These are phyloP conservation scores for Torulaspora pretoriensis DNA, from an alignment of 1,139 yeast genomes.

Conservation along the genomic window DNA sequence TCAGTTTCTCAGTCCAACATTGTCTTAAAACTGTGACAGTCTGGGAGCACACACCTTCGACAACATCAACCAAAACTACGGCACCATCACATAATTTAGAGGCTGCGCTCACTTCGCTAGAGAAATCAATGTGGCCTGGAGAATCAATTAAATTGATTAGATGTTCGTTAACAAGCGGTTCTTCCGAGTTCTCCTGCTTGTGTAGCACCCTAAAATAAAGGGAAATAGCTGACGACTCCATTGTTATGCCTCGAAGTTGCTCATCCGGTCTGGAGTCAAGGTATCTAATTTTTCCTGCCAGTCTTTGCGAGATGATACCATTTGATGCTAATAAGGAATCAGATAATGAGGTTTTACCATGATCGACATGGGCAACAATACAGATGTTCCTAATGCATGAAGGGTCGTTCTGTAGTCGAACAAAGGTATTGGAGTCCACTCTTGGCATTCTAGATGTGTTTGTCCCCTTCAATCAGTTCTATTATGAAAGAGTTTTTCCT, in stretches of 20 bases:
- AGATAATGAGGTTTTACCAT: slow-evolving; percentile 93
- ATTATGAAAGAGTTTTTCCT: background rate
- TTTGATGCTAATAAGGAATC: slow-evolving; percentile 91
- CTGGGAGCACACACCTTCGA: slow-evolving; percentile 97
- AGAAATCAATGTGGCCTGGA: slow-evolving; percentile 97
- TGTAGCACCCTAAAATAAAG: slow-evolving; percentile 68
- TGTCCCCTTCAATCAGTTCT: background rate
- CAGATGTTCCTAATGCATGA: slow-evolving; percentile 80
- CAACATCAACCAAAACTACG: slow-evolving; percentile 89
- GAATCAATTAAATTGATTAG: slow-evolving; percentile 91
- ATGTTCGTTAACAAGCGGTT: slow-evolving; percentile 61
- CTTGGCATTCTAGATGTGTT: slow-evolving; percentile 29
- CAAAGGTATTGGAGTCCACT: slow-evolving; percentile 58
- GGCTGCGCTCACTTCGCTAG: slow-evolving; percentile 93
- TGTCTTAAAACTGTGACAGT: slow-evolving; percentile 92
- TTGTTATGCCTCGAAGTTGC: slow-evolving; percentile 92
- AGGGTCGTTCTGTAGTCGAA: slow-evolving; percentile 65
- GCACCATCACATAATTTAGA: slow-evolving; percentile 97
- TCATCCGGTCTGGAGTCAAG: slow-evolving; percentile 95
- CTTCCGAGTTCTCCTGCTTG: slow-evolving; percentile 42
- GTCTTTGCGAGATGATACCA: slow-evolving; percentile 89
- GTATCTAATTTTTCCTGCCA: slow-evolving; percentile 93
- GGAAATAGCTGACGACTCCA: slow-evolving; percentile 94
- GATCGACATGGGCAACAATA: slow-evolving; percentile 96
- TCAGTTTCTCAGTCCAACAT: slow-evolving; percentile 89